A percentile compares a stretch with the other conserved stretches of the same genome.
phyloP scores from a whole-genome alignment of 2,329 filamentous ascomycete species.

The Didymella glomerata region DNA sequence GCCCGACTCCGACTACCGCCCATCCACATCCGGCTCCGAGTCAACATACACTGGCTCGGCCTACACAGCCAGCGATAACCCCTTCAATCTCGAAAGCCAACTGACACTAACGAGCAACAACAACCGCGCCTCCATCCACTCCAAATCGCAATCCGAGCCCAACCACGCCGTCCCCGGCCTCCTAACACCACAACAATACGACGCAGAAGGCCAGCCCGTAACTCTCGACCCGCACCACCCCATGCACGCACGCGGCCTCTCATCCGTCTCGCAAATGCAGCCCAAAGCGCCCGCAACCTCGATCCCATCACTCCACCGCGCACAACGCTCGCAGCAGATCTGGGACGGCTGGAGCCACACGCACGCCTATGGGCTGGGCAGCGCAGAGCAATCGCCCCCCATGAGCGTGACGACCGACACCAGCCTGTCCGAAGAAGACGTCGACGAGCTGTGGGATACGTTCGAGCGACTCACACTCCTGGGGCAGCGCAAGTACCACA shows the following conservation, averaged over 20 bases:
- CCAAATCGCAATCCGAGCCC: constrained; percentile 53
- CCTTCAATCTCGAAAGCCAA: constrained; percentile 60
- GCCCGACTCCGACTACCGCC: constrained; percentile 51
- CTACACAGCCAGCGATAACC: constrained; percentile 55
- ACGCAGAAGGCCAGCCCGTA: constrained; percentile 46
- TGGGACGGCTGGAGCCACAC: constrained; percentile 49
- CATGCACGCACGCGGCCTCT: constrained; percentile 48
- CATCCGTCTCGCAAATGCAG: constrained; percentile 48
- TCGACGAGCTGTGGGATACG: constrained; percentile 48
- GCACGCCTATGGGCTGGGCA: constrained; percentile 41
- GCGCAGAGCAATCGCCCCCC: constrained; percentile 44
- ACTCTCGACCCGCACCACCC: constrained; percentile 42
- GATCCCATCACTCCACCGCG: constrained; percentile 29
- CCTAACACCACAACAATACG: constrained; percentile 48
- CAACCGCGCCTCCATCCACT: constrained; percentile 51
- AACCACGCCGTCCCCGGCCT: constrained; percentile 50
- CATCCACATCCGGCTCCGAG: constrained; percentile 54
- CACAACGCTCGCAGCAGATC: constrained; percentile 41
- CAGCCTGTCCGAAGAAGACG: constrained; percentile 46
- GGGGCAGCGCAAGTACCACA: constrained; percentile 25
- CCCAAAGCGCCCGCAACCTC: constrained; percentile 35
- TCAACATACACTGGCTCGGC: constrained; percentile 46
- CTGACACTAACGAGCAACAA: constrained; percentile 50
- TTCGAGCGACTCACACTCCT: constrained; percentile 37
- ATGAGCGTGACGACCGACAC: constrained; percentile 44